A percentile compares a stretch with the other conserved stretches of the same genome.
Conservation (phyloP, 495 filamentous ascomycete species). For the Podospora didyma region DNA sequence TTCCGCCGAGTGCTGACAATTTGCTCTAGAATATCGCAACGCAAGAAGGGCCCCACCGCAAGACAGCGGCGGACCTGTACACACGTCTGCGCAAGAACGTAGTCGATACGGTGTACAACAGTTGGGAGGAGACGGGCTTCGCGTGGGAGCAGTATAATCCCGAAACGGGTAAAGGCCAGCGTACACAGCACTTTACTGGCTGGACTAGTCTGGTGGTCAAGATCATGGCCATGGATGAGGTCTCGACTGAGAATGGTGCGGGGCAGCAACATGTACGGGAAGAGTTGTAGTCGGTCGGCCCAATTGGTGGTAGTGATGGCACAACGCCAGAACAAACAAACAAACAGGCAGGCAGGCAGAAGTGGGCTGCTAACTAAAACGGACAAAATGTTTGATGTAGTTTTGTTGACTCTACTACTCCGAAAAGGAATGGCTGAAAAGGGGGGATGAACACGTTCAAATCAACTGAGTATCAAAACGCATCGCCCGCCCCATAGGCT, state of each 20-base stretch:
- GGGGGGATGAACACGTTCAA: too few species aligned
- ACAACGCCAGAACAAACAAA: too few species aligned
- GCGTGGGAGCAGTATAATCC: slow-evolving; percentile 99
- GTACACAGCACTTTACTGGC: slow-evolving; percentile 96
- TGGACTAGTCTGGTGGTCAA: slow-evolving; percentile 98
- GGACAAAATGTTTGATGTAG: too few species aligned
- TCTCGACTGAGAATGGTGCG: slow-evolving; percentile 16
- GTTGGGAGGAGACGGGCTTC: slow-evolving; percentile 89
- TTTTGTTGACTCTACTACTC: too few species aligned
- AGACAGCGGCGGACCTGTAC: slow-evolving; percentile 70
- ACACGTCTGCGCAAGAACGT: slow-evolving; percentile 73
- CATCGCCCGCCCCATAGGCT: too few species aligned
- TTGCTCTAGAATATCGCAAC: slow-evolving; percentile 48
- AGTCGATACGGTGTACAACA: slow-evolving; percentile 80
- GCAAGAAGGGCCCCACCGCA: slow-evolving; percentile 62
- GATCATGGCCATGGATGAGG: slow-evolving; percentile 79
- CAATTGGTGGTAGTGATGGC: too few species aligned
- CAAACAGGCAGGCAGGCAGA: too few species aligned
- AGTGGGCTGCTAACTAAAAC: too few species aligned
- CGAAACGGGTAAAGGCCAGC: slow-evolving; percentile 84
- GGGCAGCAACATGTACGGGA: slow-evolving; percentile 20
- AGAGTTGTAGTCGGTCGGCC: slow-evolving; percentile 24
- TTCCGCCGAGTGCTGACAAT: too few species aligned
- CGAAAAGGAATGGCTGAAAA: too few species aligned
- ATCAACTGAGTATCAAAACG: too few species aligned